Conservation (phyloP, 129 eudicot genomes). For the Deinandra increscens region DNA sequence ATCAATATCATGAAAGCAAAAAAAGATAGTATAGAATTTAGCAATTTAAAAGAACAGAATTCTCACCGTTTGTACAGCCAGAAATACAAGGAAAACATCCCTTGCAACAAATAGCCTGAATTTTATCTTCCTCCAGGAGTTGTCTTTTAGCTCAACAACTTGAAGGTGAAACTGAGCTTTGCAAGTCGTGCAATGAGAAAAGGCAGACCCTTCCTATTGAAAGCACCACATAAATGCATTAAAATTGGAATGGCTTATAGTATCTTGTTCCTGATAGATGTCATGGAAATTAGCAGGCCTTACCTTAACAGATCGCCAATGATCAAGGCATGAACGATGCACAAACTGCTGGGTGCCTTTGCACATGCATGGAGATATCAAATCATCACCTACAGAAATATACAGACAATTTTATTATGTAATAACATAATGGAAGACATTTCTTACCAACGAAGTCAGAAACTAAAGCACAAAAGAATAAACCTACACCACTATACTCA, state of each 20-base stretch:
- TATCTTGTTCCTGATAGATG: not conserved
- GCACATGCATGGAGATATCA: slow-evolving; percentile 97
- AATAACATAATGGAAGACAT: slow-evolving; percentile 3
- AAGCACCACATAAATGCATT: slow-evolving; percentile 12
- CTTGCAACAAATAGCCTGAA: slow-evolving; percentile 86
- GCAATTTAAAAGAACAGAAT: not conserved
- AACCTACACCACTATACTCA: slow-evolving; percentile 6
- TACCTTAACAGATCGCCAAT: slow-evolving; percentile 97
- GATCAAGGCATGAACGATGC: slow-evolving; percentile 88
- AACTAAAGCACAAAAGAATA: not conserved
- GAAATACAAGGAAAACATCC: slow-evolving; percentile 78
- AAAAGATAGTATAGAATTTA: not conserved
- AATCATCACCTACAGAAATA: slow-evolving; percentile 46
- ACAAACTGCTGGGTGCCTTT: slow-evolving; percentile 94
- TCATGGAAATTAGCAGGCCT: not conserved
- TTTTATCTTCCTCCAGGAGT: slow-evolving; percentile 74
- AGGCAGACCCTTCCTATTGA: slow-evolving; percentile 85
- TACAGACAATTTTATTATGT: not conserved
- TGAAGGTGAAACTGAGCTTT: slow-evolving; percentile 90
- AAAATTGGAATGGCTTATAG: not conserved
- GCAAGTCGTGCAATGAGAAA: slow-evolving; percentile 93
- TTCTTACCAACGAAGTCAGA: slow-evolving; percentile 16
- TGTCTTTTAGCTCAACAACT: slow-evolving; percentile 55
- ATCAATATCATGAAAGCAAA: not conserved
- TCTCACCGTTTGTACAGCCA: slow-evolving; percentile 77